Percentiles rank a stretch among this genome's conserved stretches.
These are phyloP conservation scores for Boletus reticuloceps DNA, from an alignment of 768 basidiomycete species.

Conservation along the genomic window DNA sequence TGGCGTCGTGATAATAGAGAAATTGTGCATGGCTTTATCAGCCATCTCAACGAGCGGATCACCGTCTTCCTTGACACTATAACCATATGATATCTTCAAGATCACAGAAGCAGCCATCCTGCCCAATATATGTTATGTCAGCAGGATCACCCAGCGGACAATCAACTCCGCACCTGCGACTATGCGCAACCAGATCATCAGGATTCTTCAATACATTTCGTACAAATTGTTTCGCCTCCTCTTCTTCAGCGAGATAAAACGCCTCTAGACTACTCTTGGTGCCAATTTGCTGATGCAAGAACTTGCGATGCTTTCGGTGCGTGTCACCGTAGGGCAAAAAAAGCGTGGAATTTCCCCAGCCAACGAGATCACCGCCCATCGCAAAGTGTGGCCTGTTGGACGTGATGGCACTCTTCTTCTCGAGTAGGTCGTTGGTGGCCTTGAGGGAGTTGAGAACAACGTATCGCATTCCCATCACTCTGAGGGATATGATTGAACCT, in stretches of 20 bases:
- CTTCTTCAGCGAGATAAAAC: constrained; percentile 3
- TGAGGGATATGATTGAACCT: constrained; percentile 9
- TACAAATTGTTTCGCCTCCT: constrained; percentile 2
- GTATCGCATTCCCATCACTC: constrained; percentile 42
- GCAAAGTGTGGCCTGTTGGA: constrained; percentile 9
- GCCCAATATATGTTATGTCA: not conserved
- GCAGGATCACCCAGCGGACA: not conserved
- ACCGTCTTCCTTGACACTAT: constrained; percentile 26
- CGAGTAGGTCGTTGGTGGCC: constrained; percentile 18
- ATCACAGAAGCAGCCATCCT: constrained; percentile 37
- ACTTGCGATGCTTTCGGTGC: constrained; percentile 4
- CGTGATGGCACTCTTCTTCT: constrained; percentile 4
- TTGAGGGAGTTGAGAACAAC: constrained; percentile 48
- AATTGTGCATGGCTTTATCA: constrained; percentile 18
- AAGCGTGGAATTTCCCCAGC: not conserved
- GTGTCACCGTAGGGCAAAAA: constrained; percentile 12
- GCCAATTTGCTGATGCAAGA: constrained; percentile 6
- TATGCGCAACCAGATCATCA: constrained; percentile 1
- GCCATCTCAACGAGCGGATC: constrained; percentile 34
- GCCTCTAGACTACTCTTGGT: constrained; percentile 2
- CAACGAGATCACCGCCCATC: constrained; percentile 22
- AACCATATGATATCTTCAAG: constrained; percentile 35
- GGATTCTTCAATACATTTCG: constrained; percentile 1
- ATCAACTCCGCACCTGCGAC: not conserved
- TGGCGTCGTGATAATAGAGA: constrained; percentile 5